Evolutionary conservation across 2,329 filamentous ascomycete genomes (phyloP).

Genomic region (Monilinia aucupariae): DNA sequence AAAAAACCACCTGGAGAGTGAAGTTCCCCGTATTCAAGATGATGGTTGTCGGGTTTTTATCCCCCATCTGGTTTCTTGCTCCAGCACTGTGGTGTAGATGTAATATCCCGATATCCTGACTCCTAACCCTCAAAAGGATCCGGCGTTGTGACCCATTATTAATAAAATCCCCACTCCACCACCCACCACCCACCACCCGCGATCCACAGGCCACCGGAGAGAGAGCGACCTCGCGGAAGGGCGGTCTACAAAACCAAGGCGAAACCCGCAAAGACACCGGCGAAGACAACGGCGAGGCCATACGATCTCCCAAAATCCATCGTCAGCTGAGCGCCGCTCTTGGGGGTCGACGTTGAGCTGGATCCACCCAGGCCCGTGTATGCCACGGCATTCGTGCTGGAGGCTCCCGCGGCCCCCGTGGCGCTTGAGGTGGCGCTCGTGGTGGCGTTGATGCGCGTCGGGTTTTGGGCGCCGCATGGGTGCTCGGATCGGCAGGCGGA

Average conservation of each 20-base stretch:
- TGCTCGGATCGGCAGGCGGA: constrained; percentile 57
- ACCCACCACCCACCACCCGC: too few species aligned
- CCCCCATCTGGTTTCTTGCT: too few species aligned
- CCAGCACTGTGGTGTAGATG: too few species aligned
- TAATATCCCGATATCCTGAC: too few species aligned
- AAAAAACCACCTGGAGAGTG: constrained; percentile 22
- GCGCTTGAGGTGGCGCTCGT: constrained; percentile 38
- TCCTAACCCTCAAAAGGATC: too few species aligned
- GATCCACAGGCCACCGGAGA: too few species aligned
- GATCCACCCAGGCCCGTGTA: constrained; percentile 42
- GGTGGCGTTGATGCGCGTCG: constrained; percentile 54
- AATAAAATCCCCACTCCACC: neutral
- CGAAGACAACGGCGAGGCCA: constrained; percentile 49
- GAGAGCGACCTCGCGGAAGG: too few species aligned
- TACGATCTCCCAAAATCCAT: constrained; percentile 51
- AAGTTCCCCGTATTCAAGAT: constrained; percentile 16
- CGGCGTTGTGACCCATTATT: neutral
- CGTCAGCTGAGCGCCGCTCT: constrained; percentile 37
- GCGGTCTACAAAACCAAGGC: constrained; percentile 43
- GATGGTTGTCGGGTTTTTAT: too few species aligned
- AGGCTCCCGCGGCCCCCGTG: constrained; percentile 38
- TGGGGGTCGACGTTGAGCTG: constrained; percentile 23
- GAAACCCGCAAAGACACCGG: constrained; percentile 53
- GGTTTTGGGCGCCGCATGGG: constrained; percentile 66
- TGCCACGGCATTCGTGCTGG: constrained; percentile 32